phyloP scores from a whole-genome alignment of 140 eudicot genomes.

The Senecio squalidus region DNA sequence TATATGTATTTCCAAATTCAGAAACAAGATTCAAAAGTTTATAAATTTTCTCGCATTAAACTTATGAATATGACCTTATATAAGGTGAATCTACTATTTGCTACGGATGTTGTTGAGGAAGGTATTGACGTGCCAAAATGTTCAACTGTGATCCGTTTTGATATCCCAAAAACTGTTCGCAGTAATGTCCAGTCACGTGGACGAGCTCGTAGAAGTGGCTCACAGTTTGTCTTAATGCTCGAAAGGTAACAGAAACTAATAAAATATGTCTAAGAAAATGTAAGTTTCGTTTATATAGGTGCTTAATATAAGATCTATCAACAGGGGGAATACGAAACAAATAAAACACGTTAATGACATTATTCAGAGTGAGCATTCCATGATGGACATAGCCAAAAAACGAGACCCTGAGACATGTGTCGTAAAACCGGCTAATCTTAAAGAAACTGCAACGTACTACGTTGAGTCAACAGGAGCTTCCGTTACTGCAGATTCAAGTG shows the following conservation, averaged over 20 bases:
- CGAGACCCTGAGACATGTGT: slow-evolving; percentile 31
- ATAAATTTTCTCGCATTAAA: not conserved
- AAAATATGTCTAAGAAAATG: too few relatives aligned
- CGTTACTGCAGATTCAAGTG: slow-evolving; percentile 54
- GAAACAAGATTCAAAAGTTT: not conserved
- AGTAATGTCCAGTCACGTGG: slow-evolving; percentile 56
- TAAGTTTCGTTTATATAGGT: too few relatives aligned
- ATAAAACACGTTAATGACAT: slow-evolving; percentile 46
- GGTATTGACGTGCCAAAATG: slow-evolving; percentile 54
- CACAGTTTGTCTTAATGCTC: slow-evolving; percentile 50
- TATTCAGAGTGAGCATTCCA: slow-evolving; percentile 44
- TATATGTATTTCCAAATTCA: slow-evolving; percentile 3
- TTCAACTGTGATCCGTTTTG: slow-evolving; percentile 64
- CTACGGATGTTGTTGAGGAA: slow-evolving; percentile 71
- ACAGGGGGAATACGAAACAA: slow-evolving; percentile 61
- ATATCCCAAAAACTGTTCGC: slow-evolving; percentile 57
- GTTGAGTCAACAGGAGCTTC: slow-evolving; percentile 70
- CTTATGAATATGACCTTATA: not conserved
- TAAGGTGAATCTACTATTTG: slow-evolving; percentile 66
- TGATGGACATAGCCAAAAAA: slow-evolving; percentile 38
- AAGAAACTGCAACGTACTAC: slow-evolving; percentile 31
- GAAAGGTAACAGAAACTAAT: slow-evolving; percentile 46
- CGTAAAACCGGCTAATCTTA: slow-evolving; percentile 24
- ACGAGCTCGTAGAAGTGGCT: slow-evolving; percentile 50
- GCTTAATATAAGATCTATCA: not conserved